A percentile compares a stretch with the other conserved stretches of the same genome.
phyloP scores from a whole-genome alignment of 2,329 filamentous ascomycete genomes.

The Pseudogymnoascus pannorum region DNA sequence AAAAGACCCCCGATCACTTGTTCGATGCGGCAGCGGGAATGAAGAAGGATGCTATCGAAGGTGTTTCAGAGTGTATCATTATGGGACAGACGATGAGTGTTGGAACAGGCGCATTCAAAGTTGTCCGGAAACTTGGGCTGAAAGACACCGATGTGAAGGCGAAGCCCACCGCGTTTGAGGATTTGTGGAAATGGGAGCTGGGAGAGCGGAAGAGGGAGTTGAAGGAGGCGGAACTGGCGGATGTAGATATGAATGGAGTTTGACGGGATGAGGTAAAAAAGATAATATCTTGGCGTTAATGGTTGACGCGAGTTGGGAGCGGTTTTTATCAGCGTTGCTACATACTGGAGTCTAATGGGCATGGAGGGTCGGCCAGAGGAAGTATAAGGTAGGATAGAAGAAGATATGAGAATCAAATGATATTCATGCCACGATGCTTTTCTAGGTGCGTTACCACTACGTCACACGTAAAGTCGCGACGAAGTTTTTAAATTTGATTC shows the following conservation, averaged over 20 bases:
- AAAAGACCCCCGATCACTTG: constrained; percentile 95
- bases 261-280: neutral
- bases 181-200: constrained; percentile 44
- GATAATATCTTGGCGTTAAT: neutral
- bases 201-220: constrained; percentile 22
- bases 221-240: constrained; percentile 5
- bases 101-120: constrained; percentile 86
- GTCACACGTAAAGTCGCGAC: neutral
- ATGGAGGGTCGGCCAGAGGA: neutral
- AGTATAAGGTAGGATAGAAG: neutral
- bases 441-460: neutral
- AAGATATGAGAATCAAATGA: constrained; percentile 9
- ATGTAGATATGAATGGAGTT: constrained; percentile 5
- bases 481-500: neutral
- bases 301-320: neutral
- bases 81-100: constrained; percentile 93
- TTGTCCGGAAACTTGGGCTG: constrained; percentile 70
- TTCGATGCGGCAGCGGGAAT: constrained; percentile 91
- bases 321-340: constrained; percentile 2
- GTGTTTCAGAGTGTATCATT: constrained; percentile 94
- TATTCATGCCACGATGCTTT: neutral
- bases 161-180: constrained; percentile 62
- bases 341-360: neutral
- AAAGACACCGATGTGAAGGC: constrained; percentile 43
- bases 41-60: constrained; percentile 87